These are phyloP conservation scores for Microthlaspi erraticum DNA, from an alignment of 345 rosid genomes.

Conservation along the genomic window DNA sequence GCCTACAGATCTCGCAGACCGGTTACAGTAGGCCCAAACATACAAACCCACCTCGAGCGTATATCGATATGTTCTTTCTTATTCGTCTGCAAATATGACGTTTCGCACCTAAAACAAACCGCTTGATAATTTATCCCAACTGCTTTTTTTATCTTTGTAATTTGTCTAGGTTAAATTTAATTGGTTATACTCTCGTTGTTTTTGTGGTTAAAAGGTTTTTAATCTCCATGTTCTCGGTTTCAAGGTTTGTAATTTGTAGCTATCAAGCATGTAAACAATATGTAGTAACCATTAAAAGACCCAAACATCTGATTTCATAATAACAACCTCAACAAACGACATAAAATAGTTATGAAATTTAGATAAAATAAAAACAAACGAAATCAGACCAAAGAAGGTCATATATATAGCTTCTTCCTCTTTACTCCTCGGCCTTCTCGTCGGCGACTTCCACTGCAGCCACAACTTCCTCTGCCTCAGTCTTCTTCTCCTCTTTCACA, in stretches of 20 bases:
- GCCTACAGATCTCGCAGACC: not conserved
- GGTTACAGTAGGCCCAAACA: not conserved
- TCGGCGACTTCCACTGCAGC: slow-evolving; percentile 23
- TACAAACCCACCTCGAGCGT: slow-evolving; percentile 11
- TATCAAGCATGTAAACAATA: not conserved
- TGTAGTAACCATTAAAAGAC: slow-evolving; percentile 13
- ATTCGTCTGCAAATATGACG: too few species aligned
- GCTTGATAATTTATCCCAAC: too few species aligned
- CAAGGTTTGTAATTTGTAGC: not conserved
- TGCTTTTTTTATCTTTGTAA: not conserved
- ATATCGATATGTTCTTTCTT: too few species aligned
- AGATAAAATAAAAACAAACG: not conserved
- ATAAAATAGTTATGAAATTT: not conserved
- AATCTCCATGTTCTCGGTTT: not conserved
- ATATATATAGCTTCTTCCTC: slow-evolving; percentile 6
- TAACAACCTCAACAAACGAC: slow-evolving; percentile 22
- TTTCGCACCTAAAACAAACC: not conserved
- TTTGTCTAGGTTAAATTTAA: not conserved
- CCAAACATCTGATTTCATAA: slow-evolving; percentile 28
- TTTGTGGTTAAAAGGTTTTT: too few species aligned
- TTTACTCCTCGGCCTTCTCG: slow-evolving; percentile 36
- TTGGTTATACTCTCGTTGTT: too few species aligned
- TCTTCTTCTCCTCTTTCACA: slow-evolving; percentile 35
- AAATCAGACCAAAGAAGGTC: slow-evolving; percentile 33
- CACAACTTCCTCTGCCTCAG: slow-evolving; percentile 26